These are phyloP conservation scores for Backusella tuberculispora DNA, from an alignment of 192 early-diverging fungal genomes.

Conservation along the genomic window DNA sequence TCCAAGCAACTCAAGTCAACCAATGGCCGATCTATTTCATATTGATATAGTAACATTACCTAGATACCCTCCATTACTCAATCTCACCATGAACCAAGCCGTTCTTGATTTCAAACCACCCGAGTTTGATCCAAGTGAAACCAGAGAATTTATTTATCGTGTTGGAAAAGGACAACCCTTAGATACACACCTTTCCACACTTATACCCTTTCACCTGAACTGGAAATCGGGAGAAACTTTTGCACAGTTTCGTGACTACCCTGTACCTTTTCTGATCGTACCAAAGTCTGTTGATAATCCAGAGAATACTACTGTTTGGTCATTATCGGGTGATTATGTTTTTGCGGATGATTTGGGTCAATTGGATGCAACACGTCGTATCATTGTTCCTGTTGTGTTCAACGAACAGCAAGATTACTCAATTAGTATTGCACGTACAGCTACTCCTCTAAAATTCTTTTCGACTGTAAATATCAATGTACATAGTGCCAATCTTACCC, in stretches of 20 bases:
- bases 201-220: constrained; percentile 47
- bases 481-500: constrained; percentile 21
- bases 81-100: constrained; percentile 27
- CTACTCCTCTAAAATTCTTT: constrained; percentile 47
- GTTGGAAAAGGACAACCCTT: constrained; percentile 46
- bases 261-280: constrained; percentile 44
- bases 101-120: constrained; percentile 28
- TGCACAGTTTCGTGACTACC: constrained; percentile 48
- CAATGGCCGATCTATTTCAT: constrained; percentile 17
- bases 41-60: constrained; percentile 26
- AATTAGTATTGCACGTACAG: constrained; percentile 34
- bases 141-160: constrained; percentile 42
- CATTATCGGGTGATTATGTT: constrained; percentile 44
- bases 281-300: constrained; percentile 11
- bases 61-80: constrained; percentile 37
- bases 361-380: constrained; percentile 31
- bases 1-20: neutral
- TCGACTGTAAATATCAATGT: constrained; percentile 46
- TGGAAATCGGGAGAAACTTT: constrained; percentile 39
- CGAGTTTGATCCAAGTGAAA: constrained; percentile 39
- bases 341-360: constrained; percentile 47
- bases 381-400: constrained; percentile 11
- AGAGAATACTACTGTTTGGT: constrained; percentile 27
- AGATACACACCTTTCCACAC: constrained; percentile 41
- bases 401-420: constrained; percentile 20